A percentile compares a stretch with the other conserved stretches of the same genome.
These are phyloP conservation scores for Venturia asperata DNA, from an alignment of 2,329 filamentous ascomycete species.

Conservation along the genomic window DNA sequence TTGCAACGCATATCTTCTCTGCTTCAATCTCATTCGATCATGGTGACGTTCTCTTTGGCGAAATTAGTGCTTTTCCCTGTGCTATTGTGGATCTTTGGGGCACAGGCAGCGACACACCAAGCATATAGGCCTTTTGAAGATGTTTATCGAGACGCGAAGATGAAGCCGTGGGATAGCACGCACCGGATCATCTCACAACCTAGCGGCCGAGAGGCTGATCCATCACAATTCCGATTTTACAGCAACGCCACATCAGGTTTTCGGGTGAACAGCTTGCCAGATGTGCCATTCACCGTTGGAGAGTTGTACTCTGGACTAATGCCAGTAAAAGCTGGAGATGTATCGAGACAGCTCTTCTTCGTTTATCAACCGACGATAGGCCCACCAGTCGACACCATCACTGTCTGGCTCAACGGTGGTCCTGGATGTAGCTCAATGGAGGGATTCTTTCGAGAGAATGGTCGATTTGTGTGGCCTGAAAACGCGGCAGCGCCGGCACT, in stretches of 20 bases:
- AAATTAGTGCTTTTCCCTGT: not conserved
- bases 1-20: not conserved
- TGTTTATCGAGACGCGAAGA: not conserved
- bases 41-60: not conserved
- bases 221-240: constrained; percentile 11
- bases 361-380: constrained; percentile 24
- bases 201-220: constrained; percentile 5
- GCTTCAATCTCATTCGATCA: not conserved
- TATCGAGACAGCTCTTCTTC: constrained; percentile 20
- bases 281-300: constrained; percentile 18
- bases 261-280: constrained; percentile 16
- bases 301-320: constrained; percentile 21
- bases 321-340: constrained; percentile 16
- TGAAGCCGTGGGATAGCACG: not conserved
- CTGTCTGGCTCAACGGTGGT: constrained; percentile 24
- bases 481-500: constrained; percentile 1
- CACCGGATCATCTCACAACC: not conserved
- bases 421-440: constrained; percentile 22
- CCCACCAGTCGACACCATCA: constrained; percentile 23
- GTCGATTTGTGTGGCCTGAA: constrained; percentile 14
- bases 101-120: not conserved
- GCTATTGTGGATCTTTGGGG: not conserved
- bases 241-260: constrained; percentile 3
- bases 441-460: constrained; percentile 21
- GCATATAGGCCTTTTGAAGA: constrained; percentile 4